phyloP scores from a whole-genome alignment of 306 rosid genomes.

The Albizia julibrissin region DNA sequence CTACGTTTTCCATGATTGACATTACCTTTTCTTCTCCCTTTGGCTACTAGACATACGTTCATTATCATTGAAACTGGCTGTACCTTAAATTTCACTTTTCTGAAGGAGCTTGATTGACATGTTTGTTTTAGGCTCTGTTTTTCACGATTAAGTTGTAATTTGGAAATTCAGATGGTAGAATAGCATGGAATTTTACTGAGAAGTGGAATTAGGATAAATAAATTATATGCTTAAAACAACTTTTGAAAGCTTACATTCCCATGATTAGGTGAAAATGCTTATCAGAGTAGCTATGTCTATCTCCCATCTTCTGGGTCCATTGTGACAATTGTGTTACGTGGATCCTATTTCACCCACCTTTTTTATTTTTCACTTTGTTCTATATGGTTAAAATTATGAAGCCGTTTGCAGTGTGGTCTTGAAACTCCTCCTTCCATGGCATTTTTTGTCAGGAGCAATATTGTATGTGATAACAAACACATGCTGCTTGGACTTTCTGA shows the following conservation, averaged over 20 bases:
- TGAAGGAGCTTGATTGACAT: neutral
- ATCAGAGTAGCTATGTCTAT: constrained; percentile 10
- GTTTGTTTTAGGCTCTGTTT: neutral
- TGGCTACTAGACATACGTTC: neutral
- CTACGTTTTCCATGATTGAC: neutral
- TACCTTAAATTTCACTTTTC: neutral
- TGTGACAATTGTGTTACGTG: constrained; percentile 3
- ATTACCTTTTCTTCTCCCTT: neutral
- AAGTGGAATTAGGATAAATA: neutral
- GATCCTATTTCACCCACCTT: neutral
- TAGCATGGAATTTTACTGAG: constrained; percentile 10
- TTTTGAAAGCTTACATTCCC: neutral
- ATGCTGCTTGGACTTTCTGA: constrained; percentile 91
- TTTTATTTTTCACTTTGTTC: neutral
- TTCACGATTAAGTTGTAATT: constrained; percentile 2
- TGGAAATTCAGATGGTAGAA: constrained; percentile 25
- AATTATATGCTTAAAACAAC: neutral
- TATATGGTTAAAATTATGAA: constrained; percentile 29
- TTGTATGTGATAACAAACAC: constrained; percentile 75
- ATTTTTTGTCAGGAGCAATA: constrained; percentile 77
- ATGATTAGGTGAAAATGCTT: constrained; percentile 6
- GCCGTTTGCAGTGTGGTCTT: constrained; percentile 34
- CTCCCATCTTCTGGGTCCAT: constrained; percentile 22
- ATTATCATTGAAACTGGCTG: constrained; percentile 18
- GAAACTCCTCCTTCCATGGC: constrained; percentile 31